Conservation (phyloP, 2,329 filamentous ascomycete genomes). For the Colletotrichum aenigma region DNA sequence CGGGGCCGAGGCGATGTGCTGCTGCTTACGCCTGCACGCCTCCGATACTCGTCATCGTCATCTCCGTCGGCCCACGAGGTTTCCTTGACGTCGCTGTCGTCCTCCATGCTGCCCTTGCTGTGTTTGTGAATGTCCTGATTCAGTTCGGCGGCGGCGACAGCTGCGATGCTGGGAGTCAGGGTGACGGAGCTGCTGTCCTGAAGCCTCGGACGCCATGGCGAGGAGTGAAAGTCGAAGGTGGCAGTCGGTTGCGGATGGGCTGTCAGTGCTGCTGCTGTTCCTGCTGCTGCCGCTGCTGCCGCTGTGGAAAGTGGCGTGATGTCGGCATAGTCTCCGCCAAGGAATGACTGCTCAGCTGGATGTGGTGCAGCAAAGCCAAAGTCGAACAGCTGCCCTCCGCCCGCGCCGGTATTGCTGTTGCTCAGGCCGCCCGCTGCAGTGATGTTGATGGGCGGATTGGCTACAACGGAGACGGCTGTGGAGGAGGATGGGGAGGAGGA, state of each 20-base stretch:
- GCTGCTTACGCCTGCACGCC: background rate
- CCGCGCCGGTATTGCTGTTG: background rate
- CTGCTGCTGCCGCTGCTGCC: background rate
- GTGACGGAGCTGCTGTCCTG: constrained; percentile 12
- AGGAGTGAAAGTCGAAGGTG: constrained; percentile 12
- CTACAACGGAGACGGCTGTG: background rate
- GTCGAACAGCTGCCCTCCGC: background rate
- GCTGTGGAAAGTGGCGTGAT: constrained; percentile 20
- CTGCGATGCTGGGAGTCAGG: constrained; percentile 12
- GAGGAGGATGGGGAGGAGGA: background rate
- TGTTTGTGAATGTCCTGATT: constrained; percentile 12
- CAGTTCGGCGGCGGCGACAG: constrained; percentile 10
- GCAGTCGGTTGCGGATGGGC: constrained; percentile 5
- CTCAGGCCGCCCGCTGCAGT: background rate
- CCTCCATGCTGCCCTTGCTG: constrained; percentile 13
- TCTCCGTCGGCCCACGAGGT: background rate
- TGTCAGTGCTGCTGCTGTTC: background rate
- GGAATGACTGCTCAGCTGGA: constrained; percentile 14
- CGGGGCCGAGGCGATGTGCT: background rate
- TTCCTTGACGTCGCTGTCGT: constrained; percentile 8
- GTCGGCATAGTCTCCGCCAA: constrained; percentile 17
- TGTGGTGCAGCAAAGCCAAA: constrained; percentile 14
- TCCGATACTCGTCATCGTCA: background rate
- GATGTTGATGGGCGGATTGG: background rate
- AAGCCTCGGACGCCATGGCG: constrained; percentile 13